A percentile compares a stretch with the other conserved stretches of the same genome.
These are phyloP conservation scores for Piromyces sp. DNA, from an alignment of 192 early-diverging fungal genomes.

Conservation along the genomic window DNA sequence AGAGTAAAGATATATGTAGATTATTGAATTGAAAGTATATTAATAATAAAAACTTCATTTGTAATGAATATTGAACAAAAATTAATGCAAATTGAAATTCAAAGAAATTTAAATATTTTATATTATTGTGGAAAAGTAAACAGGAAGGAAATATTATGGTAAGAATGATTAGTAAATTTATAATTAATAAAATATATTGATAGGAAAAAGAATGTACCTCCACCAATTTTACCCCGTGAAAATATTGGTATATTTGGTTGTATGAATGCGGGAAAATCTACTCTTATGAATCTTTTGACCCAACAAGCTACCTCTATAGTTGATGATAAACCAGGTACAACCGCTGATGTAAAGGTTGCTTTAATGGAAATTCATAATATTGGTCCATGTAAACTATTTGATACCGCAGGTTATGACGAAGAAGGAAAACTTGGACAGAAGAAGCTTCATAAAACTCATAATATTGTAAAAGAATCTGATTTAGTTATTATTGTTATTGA, in stretches of 20 bases:
- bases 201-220: not conserved
- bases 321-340: not conserved
- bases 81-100: too few species aligned
- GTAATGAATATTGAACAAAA: too few species aligned
- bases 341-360: not conserved
- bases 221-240: not conserved
- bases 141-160: too few species aligned
- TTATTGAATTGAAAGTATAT: too few species aligned
- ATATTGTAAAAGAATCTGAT: not conserved
- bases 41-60: too few species aligned
- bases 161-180: too few species aligned
- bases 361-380: not conserved
- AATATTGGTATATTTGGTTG: not conserved
- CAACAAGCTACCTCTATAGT: not conserved
- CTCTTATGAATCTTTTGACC: not conserved
- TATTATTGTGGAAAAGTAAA: too few species aligned
- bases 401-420: not conserved
- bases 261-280: not conserved
- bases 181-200: not conserved
- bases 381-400: not conserved
- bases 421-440: not conserved
- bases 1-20: too few species aligned
- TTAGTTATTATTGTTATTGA: not conserved
- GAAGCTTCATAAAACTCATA: not conserved
- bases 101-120: too few species aligned